These are phyloP conservation scores for Naganishia liquefaciens DNA, from an alignment of 1,284 basidiomycete genomes.

Conservation along the genomic window DNA sequence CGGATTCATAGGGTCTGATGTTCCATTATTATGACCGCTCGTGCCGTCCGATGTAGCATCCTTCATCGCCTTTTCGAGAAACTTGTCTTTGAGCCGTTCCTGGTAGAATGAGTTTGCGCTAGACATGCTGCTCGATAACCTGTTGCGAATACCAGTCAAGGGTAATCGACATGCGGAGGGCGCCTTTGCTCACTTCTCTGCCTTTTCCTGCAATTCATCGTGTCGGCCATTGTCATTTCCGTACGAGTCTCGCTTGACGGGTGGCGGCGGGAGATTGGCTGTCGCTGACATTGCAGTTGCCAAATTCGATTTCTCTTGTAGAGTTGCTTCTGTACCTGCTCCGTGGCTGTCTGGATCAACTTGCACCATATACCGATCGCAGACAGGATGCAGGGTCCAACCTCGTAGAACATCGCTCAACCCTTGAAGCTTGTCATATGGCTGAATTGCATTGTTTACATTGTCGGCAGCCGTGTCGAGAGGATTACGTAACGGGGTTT, in stretches of 20 bases:
- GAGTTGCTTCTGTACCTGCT: not conserved
- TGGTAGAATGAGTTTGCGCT: constrained; percentile 15
- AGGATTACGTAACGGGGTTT: constrained; percentile 13
- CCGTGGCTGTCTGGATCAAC: too few species aligned
- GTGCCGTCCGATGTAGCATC: constrained; percentile 35
- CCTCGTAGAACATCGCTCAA: constrained; percentile 10
- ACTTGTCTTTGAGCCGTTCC: constrained; percentile 35
- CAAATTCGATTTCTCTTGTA: not conserved
- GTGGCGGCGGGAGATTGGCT: not conserved
- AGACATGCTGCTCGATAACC: constrained; percentile 14
- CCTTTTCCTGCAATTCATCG: constrained; percentile 24
- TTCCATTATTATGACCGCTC: constrained; percentile 13
- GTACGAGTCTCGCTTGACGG: constrained; percentile 23
- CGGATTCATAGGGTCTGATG: constrained; percentile 47
- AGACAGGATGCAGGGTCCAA: too few species aligned
- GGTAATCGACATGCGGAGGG: too few species aligned
- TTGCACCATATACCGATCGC: too few species aligned
- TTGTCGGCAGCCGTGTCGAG: not conserved
- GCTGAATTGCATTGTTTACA: constrained; percentile 25
- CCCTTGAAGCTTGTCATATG: not conserved
- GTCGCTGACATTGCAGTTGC: constrained; percentile 4
- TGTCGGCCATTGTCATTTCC: constrained; percentile 24
- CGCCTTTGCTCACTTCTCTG: constrained; percentile 8
- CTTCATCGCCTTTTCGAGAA: constrained; percentile 33
- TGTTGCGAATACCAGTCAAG: not conserved